Evolutionary conservation across 1,284 basidiomycete species (phyloP), one percentile per base, ranked within the genome.

Genomic region (Trametes hirsuta): DNA sequence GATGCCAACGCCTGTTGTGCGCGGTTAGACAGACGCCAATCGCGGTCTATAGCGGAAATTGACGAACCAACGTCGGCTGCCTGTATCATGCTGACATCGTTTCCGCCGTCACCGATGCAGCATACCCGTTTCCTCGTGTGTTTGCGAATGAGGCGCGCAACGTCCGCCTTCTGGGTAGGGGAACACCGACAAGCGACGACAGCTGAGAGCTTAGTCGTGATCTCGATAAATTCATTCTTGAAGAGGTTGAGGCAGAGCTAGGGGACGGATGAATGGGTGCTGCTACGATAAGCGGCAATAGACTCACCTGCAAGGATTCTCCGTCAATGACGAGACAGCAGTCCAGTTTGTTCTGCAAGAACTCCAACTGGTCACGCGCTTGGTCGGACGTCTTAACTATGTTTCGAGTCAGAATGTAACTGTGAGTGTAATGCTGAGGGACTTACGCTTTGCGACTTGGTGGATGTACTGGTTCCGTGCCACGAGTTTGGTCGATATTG

Each of bases 271-370:
- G 6, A 18, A 21, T 4, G 24, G 35, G 8, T 22, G 5, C 6
- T 9, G 2, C 1, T 35, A 8, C 30, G 30, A 10, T 11, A 34
- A 34, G 21, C 0, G 30, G 47, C 64, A 57, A 53, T 30, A 11
- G 37, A 25, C 39, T 30, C 8, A 92, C 93, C 78, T 97, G 94
- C 3, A 99, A 76, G 0, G 95, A 98, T 65, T 98, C 96, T n/a
- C 97, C 97, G 68, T 99, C 97, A 58, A 99, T 98, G 41, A 99
- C 96, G 2, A 99, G 82, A 79, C 97, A 98, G 70, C 96, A 98
- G 75, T 99, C 97, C 10, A 94, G 82, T 72, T 99, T 99, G 39
- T 90, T 92, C 69, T 94, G 92, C 39, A 99, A 73, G 71, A 99
- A 98, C 66, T 98, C 96, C n/a, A 99, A 83, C 74, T 97, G 87